These are phyloP conservation scores for Nemania abortiva DNA, from an alignment of 2,329 filamentous ascomycete genomes.

Conservation along the genomic window DNA sequence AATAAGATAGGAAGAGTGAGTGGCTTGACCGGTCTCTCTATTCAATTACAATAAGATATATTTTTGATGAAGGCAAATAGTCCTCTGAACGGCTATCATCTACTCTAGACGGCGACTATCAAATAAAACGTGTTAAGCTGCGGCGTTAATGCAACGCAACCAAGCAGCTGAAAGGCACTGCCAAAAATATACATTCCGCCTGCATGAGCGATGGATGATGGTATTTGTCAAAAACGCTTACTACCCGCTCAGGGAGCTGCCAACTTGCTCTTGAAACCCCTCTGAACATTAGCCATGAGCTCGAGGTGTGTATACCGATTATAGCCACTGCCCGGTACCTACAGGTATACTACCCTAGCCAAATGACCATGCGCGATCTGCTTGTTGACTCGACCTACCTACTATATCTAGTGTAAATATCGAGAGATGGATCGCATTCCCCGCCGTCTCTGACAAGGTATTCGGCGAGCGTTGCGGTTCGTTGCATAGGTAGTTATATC, in stretches of 20 bases:
- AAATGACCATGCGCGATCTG: constrained; percentile 1
- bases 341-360: constrained; percentile 6
- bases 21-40: background rate
- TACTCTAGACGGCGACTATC: background rate
- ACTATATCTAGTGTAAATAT: background rate
- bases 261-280: constrained; percentile 11
- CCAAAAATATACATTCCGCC: constrained; percentile 31
- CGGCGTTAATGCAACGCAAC: constrained; percentile 14
- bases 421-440: background rate
- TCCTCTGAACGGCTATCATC: background rate
- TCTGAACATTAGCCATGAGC: background rate
- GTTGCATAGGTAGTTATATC: background rate
- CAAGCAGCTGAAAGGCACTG: constrained; percentile 23
- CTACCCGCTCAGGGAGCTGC: constrained; percentile 21
- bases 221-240: constrained; percentile 37
- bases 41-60: background rate
- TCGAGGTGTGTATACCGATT: background rate
- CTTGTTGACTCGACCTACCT: background rate
- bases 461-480: constrained; percentile 8
- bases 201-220: constrained; percentile 22
- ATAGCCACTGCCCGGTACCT: background rate
- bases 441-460: background rate
- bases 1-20: background rate
- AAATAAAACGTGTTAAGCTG: background rate
- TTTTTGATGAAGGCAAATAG: background rate